phyloP scores from a whole-genome alignment of 192 early-diverging fungal genomes.

The Chytriomyces hyalinus region DNA sequence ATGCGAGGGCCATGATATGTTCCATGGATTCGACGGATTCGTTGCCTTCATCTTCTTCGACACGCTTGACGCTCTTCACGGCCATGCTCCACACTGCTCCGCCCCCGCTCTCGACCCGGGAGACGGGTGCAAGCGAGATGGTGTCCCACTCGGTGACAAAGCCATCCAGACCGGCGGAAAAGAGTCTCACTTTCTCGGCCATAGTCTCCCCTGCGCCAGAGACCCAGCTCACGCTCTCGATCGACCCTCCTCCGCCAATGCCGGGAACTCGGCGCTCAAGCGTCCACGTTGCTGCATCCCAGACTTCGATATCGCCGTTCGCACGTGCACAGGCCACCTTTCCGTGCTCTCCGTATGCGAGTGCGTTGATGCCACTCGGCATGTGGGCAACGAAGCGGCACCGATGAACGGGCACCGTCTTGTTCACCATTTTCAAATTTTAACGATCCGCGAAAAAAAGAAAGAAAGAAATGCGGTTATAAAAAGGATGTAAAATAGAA shows the following conservation, averaged over 20 bases:
- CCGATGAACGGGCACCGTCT: slow-evolving; percentile 42
- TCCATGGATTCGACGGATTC: slow-evolving; percentile 39
- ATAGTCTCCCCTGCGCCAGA: background rate
- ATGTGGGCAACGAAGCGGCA: slow-evolving; percentile 83
- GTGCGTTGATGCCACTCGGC: slow-evolving; percentile 82
- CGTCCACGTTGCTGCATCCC: slow-evolving; percentile 75
- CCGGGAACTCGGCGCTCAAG: slow-evolving; percentile 89
- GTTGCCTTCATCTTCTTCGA: slow-evolving; percentile 50
- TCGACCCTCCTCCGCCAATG: slow-evolving; percentile 63
- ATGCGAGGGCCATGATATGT: slow-evolving; percentile 79
- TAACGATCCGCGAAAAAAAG: background rate
- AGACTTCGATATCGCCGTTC: slow-evolving; percentile 94
- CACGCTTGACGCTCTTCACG: slow-evolving; percentile 52
- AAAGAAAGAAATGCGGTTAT: background rate
- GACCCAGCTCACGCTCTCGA: slow-evolving; percentile 82
- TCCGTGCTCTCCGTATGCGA: slow-evolving; percentile 53
- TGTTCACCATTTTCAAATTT: background rate
- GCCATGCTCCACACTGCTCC: slow-evolving; percentile 95
- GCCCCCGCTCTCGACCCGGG: slow-evolving; percentile 78
- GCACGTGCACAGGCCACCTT: slow-evolving; percentile 81
- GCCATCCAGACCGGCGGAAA: slow-evolving; percentile 86
- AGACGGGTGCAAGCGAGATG: slow-evolving; percentile 50
- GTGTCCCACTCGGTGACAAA: slow-evolving; percentile 89
- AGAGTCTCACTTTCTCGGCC: slow-evolving; percentile 71
- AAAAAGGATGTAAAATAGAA: too few relatives aligned